phyloP scores from a whole-genome alignment of 306 rosid species.

The apple (Malus domestica) region DNA sequence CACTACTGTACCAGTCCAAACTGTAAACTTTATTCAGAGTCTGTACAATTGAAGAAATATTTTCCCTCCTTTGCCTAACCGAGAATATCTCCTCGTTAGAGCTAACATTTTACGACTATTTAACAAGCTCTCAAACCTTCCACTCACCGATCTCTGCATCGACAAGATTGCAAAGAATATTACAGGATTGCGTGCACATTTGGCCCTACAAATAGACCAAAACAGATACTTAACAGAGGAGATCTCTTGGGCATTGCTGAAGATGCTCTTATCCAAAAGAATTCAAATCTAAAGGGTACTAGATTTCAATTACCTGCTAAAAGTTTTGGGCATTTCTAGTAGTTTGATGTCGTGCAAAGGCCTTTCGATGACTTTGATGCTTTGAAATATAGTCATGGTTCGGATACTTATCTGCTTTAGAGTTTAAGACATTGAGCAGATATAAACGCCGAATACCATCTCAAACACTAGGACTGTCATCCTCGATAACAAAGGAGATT shows the following conservation, averaged over 20 bases:
- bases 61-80: slow-evolving; percentile 53
- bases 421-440: slow-evolving; percentile 45
- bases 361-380: slow-evolving; percentile 36
- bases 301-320: slow-evolving; percentile 60
- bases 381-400: slow-evolving; percentile 34
- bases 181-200: slow-evolving; percentile 77
- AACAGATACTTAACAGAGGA: neutral
- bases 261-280: neutral
- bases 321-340: slow-evolving; percentile 53
- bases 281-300: neutral
- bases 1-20: slow-evolving; percentile 91
- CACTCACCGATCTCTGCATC: slow-evolving; percentile 95
- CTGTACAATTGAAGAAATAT: slow-evolving; percentile 58
- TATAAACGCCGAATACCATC: slow-evolving; percentile 53
- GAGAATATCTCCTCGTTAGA: slow-evolving; percentile 93
- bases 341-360: slow-evolving; percentile 27
- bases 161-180: slow-evolving; percentile 71
- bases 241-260: neutral
- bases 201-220: slow-evolving; percentile 47
- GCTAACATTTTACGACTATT: slow-evolving; percentile 80
- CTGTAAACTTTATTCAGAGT: slow-evolving; percentile 77
- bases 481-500: slow-evolving; percentile 56
- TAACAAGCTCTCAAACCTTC: slow-evolving; percentile 90
- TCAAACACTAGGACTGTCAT: slow-evolving; percentile 58
- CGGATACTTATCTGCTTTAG: slow-evolving; percentile 59